Conservation (phyloP, 2,329 filamentous ascomycete species). For the Fusarium pseudocircinatum region DNA sequence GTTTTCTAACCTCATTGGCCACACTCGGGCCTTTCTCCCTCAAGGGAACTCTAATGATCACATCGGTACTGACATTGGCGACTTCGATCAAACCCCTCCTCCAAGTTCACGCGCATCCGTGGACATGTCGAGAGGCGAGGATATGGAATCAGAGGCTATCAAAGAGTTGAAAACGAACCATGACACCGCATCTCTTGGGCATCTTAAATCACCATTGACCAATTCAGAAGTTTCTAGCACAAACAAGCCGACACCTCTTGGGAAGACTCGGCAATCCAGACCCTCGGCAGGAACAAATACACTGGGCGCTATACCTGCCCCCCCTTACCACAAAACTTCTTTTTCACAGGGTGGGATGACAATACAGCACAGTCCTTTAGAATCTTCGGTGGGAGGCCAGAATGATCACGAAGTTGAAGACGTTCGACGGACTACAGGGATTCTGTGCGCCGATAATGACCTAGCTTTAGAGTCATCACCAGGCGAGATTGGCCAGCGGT, state of each 20-base stretch:
- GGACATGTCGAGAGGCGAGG: slow-evolving; percentile 27
- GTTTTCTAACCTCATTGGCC: slow-evolving; percentile 38
- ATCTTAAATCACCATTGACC: slow-evolving; percentile 39
- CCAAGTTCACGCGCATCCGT: slow-evolving; percentile 46
- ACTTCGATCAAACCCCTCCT: slow-evolving; percentile 49
- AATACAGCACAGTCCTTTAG: not conserved
- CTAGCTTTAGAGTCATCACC: not conserved
- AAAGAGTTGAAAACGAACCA: slow-evolving; percentile 10
- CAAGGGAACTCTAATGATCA: slow-evolving; percentile 21
- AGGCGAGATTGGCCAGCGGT: not conserved
- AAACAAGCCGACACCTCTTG: slow-evolving; percentile 31
- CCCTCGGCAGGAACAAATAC: not conserved
- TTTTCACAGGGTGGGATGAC: not conserved
- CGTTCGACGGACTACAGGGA: not conserved
- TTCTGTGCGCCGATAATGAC: not conserved
- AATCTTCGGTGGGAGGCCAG: not conserved
- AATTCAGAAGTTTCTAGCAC: slow-evolving; percentile 31
- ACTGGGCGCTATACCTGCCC: not conserved
- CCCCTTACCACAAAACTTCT: not conserved
- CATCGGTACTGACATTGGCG: slow-evolving; percentile 34
- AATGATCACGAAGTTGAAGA: not conserved
- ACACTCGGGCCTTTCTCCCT: slow-evolving; percentile 35
- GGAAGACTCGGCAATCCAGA: slow-evolving; percentile 17
- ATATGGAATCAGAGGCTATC: not conserved
- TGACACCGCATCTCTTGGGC: slow-evolving; percentile 23